Percentiles rank a stretch among this genome's conserved stretches.
Evolutionary conservation across 1,284 basidiomycete species (phyloP).

Genomic region (Ceratobasidium sp.): DNA sequence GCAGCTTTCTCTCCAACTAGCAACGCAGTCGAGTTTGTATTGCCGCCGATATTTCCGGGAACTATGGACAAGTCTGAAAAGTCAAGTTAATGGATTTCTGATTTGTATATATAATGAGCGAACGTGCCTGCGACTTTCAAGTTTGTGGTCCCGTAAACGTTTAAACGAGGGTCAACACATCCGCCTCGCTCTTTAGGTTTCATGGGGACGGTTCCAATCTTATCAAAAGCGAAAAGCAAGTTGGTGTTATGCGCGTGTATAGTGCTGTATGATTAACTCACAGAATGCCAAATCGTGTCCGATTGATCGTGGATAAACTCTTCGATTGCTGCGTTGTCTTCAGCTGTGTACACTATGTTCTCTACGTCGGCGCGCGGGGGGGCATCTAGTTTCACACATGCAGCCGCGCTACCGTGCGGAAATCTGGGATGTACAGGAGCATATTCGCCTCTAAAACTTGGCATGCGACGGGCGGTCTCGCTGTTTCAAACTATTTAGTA

Average conservation of each 20-base stretch:
- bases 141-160: conserved; percentile 71
- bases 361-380: conserved; percentile 63
- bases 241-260: not conserved
- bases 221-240: not conserved
- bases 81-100: not conserved
- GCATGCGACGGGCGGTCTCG: conserved; percentile 72
- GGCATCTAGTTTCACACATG: conserved; percentile 53
- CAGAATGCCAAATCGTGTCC: conserved; percentile 53
- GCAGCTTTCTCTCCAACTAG: conserved; percentile 38
- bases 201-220: conserved; percentile 79
- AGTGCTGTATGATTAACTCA: conserved; percentile 43
- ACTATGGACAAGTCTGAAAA: conserved; percentile 22
- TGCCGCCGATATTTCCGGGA: conserved; percentile 12
- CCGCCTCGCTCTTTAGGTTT: conserved; percentile 68
- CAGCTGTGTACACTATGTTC: conserved; percentile 66
- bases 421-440: conserved; percentile 65
- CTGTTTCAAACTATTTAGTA: conserved; percentile 32
- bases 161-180: conserved; percentile 71
- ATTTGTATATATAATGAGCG: not conserved
- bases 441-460: conserved; percentile 67
- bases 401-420: conserved; percentile 62
- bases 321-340: conserved; percentile 69
- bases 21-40: conserved; percentile 25
- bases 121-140: conserved; percentile 68
- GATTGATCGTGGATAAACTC: conserved; percentile 57